Evolutionary conservation across 768 basidiomycete genomes (phyloP).

Genomic region (Amanita subjunquillea): DNA sequence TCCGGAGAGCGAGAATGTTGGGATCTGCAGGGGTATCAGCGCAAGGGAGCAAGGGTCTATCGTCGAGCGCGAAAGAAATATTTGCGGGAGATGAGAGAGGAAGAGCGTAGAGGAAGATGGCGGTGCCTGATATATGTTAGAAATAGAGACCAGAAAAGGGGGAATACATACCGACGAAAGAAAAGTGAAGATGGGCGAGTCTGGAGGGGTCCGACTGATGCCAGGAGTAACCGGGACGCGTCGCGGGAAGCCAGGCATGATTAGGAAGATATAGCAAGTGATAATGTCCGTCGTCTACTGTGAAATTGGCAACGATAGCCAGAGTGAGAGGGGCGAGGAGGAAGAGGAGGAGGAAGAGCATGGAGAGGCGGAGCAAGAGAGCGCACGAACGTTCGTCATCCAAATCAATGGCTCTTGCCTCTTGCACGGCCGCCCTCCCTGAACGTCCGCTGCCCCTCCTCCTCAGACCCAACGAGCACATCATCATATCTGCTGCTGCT

Average conservation of each 20-base stretch:
- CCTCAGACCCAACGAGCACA: conserved; percentile 73
- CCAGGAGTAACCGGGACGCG: conserved; percentile 14
- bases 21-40: conserved; percentile 16
- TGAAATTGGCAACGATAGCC: conserved; percentile 16
- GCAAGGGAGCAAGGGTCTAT: background rate
- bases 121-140: conserved; percentile 25
- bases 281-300: conserved; percentile 28
- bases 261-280: conserved; percentile 9
- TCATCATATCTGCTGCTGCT: conserved; percentile 60
- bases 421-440: conserved; percentile 49
- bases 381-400: no score
- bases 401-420: conserved; percentile 34
- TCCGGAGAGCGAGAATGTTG: conserved; percentile 20
- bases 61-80: conserved; percentile 34
- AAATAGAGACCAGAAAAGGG: conserved; percentile 3
- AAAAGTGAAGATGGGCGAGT: conserved; percentile 26
- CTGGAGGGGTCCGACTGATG: conserved; percentile 18
- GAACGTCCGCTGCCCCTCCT: conserved; percentile 48
- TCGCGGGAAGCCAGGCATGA: background rate
- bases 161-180: conserved; percentile 29
- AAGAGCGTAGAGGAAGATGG: conserved; percentile 35
- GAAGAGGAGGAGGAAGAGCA: conserved; percentile 17
- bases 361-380: no score
- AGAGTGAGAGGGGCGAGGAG: conserved; percentile 8
- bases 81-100: conserved; percentile 26